Evolutionary conservation across 2,329 filamentous ascomycete genomes (phyloP), one percentile per base, ranked within the genome.

Genomic region (Triangularia verruculosa): DNA sequence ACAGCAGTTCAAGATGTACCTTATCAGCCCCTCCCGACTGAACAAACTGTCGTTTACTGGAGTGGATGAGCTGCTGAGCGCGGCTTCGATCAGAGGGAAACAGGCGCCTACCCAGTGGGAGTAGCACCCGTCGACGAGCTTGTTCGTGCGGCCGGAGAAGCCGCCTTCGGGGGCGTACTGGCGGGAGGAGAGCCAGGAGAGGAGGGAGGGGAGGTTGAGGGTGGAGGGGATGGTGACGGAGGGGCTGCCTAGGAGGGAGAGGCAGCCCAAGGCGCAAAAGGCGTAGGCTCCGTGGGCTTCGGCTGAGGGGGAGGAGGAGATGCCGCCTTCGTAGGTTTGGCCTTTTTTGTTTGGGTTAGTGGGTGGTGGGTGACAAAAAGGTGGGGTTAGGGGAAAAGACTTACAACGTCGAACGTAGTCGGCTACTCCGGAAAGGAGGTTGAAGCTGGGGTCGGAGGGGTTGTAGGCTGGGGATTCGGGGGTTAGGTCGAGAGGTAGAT

Each of bases 241-340:
- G 62, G 95, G 94, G 62, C 89, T 83, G 72, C 91, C 93, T 56
- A 98, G 79, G 68, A 98, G 91, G 72, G 91, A 89, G 61, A 99
- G 84, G 77, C 92, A 96, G 61, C 90, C 95, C 64, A 99, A 80
- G 62, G 91, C 93, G 78, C 94, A 97, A 78, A 98, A 98, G 25
- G 94, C 92, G 79, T 98, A 99, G 68, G 92, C 95, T 66, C 95
- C 95, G 78, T 99, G 95, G 61, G 94, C 95, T 82, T 99, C 95
- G 67, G 90, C 88, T 64, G 89, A 89, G 59, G 93, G 95, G 67
- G 89, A 89, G 62, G 87, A 90, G 68, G 91, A 93, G 70, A 99
- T 93, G 57, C 95, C 95, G 68, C 95, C 95, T 79, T 99, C 95
- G 76, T 90, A 97, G 11, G 92, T 96, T 83, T 98, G 94, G 75